Conservation (phyloP, 1,284 basidiomycete genomes). For the Exsudoporus floridanus region DNA sequence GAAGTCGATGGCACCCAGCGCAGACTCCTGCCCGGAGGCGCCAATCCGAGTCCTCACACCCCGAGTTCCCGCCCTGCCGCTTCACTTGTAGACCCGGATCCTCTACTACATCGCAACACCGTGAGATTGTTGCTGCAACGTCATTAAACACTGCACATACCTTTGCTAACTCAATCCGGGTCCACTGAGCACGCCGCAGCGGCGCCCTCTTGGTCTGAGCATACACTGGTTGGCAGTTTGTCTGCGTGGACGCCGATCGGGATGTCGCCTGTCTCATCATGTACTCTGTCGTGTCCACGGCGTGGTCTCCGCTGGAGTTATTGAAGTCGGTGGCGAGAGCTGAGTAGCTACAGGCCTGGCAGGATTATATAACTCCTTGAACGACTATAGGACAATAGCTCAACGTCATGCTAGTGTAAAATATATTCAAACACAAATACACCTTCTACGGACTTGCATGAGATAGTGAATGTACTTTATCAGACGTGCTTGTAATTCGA, state of each 20-base stretch:
- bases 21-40: background rate
- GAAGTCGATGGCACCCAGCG: too few relatives aligned
- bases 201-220: background rate
- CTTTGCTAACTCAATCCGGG: background rate
- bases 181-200: background rate
- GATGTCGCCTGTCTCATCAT: background rate
- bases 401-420: too few relatives aligned
- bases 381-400: too few relatives aligned
- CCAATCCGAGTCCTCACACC: background rate
- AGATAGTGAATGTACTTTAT: too few relatives aligned
- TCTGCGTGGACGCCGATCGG: background rate
- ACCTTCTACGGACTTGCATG: too few relatives aligned
- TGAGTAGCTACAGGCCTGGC: too few relatives aligned
- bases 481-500: too few relatives aligned
- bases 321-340: background rate
- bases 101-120: background rate
- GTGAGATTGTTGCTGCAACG: too few relatives aligned
- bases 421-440: too few relatives aligned
- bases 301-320: background rate
- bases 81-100: background rate
- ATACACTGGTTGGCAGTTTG: background rate
- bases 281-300: conserved; percentile 2
- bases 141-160: background rate
- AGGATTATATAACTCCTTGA: too few relatives aligned
- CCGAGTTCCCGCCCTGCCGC: background rate